phyloP scores from a whole-genome alignment of 78 protist genomes.

The Chrysochromulina tobinii region DNA sequence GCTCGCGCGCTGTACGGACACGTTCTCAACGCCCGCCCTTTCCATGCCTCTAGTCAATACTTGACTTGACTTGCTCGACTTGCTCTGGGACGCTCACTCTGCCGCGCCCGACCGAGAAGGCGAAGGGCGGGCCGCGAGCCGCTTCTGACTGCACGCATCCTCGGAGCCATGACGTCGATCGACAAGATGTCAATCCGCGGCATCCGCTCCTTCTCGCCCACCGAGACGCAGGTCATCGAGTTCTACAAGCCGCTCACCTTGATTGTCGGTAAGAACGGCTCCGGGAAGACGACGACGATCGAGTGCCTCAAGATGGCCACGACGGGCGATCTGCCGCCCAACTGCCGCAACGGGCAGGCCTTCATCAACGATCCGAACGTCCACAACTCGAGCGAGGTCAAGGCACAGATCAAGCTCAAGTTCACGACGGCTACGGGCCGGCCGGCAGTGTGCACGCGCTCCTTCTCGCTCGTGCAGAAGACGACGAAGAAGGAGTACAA shows the following conservation, averaged over 20 bases:
- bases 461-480: conserved; percentile 48
- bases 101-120: no score
- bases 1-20: no score
- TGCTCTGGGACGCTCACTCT: no score
- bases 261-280: conserved; percentile 96
- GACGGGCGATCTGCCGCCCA: conserved; percentile 96
- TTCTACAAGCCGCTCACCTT: conserved; percentile 11
- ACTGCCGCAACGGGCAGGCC: conserved; percentile 69
- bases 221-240: background rate
- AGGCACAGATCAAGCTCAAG: conserved; percentile 89
- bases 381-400: background rate
- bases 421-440: conserved; percentile 55
- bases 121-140: no score
- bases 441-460: conserved; percentile 17
- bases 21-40: no score
- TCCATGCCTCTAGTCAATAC: no score
- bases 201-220: conserved; percentile 30
- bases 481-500: conserved; percentile 52
- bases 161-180: conserved; percentile 30
- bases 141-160: background rate
- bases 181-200: conserved; percentile 38
- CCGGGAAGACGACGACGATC: conserved; percentile 98
- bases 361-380: conserved; percentile 90
- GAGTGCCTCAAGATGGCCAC: conserved; percentile 87
- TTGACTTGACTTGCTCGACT: no score